A percentile compares a stretch with the other conserved stretches of the same genome.
Conservation (phyloP, 306 rosid species). For the Adenanthera pavonina region DNA sequence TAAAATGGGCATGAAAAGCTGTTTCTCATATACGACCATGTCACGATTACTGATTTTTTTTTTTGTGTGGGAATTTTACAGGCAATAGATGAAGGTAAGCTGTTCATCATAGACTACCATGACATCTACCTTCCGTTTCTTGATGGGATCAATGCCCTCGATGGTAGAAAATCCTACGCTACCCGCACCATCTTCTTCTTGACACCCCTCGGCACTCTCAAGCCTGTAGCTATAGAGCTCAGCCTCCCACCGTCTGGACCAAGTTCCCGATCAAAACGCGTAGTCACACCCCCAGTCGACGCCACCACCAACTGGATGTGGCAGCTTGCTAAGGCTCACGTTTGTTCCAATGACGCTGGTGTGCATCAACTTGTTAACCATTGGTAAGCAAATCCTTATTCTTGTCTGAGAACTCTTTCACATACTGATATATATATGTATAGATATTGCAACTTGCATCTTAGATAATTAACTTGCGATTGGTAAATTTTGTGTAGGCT, state of each 20-base stretch:
- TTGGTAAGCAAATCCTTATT: constrained; percentile 51
- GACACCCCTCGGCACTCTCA: constrained; percentile 72
- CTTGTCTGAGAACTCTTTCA: neutral
- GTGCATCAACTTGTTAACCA: constrained; percentile 93
- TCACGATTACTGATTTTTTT: neutral
- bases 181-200: constrained; percentile 75
- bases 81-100: constrained; percentile 73
- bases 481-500: constrained; percentile 48
- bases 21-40: neutral
- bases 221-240: constrained; percentile 85
- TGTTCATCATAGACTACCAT: constrained; percentile 76
- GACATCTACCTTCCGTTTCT: constrained; percentile 78
- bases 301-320: constrained; percentile 82
- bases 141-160: constrained; percentile 70
- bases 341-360: constrained; percentile 80
- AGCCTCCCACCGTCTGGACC: constrained; percentile 64
- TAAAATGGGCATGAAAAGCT: no score
- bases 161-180: constrained; percentile 80
- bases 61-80: constrained; percentile 26
- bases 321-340: constrained; percentile 91
- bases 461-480: neutral
- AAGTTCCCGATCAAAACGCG: constrained; percentile 59
- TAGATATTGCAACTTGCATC: no score
- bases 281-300: constrained; percentile 65
- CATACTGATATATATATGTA: neutral